Evolutionary conservation across 129 eudicot species (phyloP).

Genomic region (carrot (Daucus carota)): DH1_v3.0 NC_030388.2:12788501-12789000

Average conservation of each 20-base stretch:
- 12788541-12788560: neutral
- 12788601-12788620: slow-evolving; percentile 7
- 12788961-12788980: slow-evolving; percentile 63
- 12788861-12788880: slow-evolving; percentile 5
- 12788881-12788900: slow-evolving; percentile 13
- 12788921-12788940: slow-evolving; percentile 28
- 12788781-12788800: neutral
- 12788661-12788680: neutral
- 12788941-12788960: slow-evolving; percentile 49
- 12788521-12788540: neutral
- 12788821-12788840: neutral
- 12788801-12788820: neutral
- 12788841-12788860: neutral
- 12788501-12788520: slow-evolving; percentile 14
- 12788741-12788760: neutral
- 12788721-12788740: neutral
- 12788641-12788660: slow-evolving; percentile 9
- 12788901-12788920: slow-evolving; percentile 27
- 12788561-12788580: neutral
- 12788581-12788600: neutral
- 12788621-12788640: neutral
- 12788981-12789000: slow-evolving; percentile 70
- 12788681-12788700: neutral
- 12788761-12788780: neutral
- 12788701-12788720: neutral